Evolutionary conservation across 2,329 filamentous ascomycete species (phyloP).

Genomic region (Exutisphaerella laricina): DNA sequence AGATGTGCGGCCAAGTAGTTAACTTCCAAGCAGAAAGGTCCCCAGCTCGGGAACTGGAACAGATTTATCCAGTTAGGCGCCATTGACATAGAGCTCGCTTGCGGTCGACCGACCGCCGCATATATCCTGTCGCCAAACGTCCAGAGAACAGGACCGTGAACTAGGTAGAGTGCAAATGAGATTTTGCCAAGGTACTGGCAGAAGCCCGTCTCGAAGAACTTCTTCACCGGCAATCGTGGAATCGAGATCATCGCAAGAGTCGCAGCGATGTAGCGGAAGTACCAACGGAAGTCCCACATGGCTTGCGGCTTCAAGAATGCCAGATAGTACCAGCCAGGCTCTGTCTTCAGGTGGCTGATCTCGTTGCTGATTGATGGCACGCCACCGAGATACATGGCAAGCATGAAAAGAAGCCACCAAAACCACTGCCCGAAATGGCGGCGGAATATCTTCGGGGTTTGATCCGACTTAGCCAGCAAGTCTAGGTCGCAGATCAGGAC

Average conservation of each 20-base stretch:
- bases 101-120: conserved; percentile 40
- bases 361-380: conserved; percentile 41
- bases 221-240: conserved; percentile 50
- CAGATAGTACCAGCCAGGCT: conserved; percentile 40
- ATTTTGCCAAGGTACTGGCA: conserved; percentile 58
- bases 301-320: conserved; percentile 43
- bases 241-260: conserved; percentile 49
- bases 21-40: conserved; percentile 49
- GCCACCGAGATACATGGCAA: conserved; percentile 54
- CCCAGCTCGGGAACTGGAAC: conserved; percentile 43
- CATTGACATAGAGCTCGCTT: conserved; percentile 5
- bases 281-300: conserved; percentile 26
- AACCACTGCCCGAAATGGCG: conserved; percentile 41
- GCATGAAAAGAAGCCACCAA: conserved; percentile 44
- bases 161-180: conserved; percentile 57
- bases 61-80: conserved; percentile 16
- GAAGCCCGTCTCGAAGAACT: conserved; percentile 54
- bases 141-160: conserved; percentile 58
- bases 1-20: conserved; percentile 51
- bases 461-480: conserved; percentile 45
- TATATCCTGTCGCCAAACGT: conserved; percentile 51
- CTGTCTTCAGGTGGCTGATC: conserved; percentile 4
- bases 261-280: conserved; percentile 41
- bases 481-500: conserved; percentile 60
- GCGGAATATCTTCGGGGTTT: conserved; percentile 41